A percentile compares a stretch with the other conserved stretches of the same genome.
Evolutionary conservation across 2,329 filamentous ascomycete species (phyloP).

Genomic region (Chrysoporthe cubensis): DNA sequence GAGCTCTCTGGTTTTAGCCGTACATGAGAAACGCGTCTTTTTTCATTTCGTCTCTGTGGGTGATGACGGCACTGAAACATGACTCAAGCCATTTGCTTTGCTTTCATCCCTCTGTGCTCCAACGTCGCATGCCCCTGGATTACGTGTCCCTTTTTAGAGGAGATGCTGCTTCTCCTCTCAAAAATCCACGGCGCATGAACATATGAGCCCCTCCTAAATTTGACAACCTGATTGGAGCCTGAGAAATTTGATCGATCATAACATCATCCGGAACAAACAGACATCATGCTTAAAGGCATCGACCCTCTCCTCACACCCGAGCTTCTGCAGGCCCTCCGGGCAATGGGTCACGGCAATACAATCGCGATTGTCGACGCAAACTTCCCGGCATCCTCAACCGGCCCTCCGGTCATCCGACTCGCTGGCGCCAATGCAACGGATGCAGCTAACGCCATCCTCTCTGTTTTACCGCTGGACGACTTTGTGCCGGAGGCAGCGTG

Average conservation of each 20-base stretch:
- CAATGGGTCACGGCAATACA: slow-evolving; percentile 18
- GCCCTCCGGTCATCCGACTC: slow-evolving; percentile 18
- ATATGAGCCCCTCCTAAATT: no score
- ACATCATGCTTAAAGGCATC: slow-evolving; percentile 17
- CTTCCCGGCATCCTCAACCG: slow-evolving; percentile 15
- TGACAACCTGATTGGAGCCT: no score
- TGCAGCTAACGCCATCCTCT: slow-evolving; percentile 21
- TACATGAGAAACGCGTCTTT: not conserved
- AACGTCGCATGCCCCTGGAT: not conserved
- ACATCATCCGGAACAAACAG: not conserved
- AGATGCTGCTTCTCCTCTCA: not conserved
- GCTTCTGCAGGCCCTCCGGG: slow-evolving; percentile 12
- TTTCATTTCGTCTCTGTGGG: not conserved
- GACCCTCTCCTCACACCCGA: slow-evolving; percentile 18
- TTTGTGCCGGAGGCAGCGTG: slow-evolving; percentile 18
- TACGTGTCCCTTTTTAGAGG: slow-evolving; percentile 5
- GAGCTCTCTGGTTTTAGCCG: not conserved
- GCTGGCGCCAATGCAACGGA: slow-evolving; percentile 17
- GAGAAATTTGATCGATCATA: no score
- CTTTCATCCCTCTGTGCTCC: no score
- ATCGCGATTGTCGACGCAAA: slow-evolving; percentile 20
- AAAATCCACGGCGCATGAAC: no score
- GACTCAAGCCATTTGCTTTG: not conserved
- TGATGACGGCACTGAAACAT: slow-evolving; percentile 4
- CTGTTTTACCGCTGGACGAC: slow-evolving; percentile 17